Evolutionary conservation across 2,329 filamentous ascomycete species (phyloP).

Genomic region (Fusarium globosum): DNA sequence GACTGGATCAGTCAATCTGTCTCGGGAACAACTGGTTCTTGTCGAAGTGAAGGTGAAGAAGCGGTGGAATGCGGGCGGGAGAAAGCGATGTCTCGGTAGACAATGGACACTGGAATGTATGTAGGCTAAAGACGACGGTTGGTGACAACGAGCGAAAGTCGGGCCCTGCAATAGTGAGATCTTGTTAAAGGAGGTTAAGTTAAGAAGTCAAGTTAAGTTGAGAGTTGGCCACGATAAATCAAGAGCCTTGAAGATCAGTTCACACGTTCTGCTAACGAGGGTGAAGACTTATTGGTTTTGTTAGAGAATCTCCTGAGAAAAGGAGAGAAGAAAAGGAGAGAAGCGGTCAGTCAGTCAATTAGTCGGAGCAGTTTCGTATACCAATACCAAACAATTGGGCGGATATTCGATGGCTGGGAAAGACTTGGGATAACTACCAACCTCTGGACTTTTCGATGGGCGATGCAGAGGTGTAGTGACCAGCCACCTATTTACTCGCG

Average conservation of each 20-base stretch:
- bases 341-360: slow-evolving; percentile 32
- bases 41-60: neutral
- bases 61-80: slow-evolving; percentile 40
- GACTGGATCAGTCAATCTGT: slow-evolving; percentile 29
- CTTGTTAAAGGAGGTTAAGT: slow-evolving; percentile 20
- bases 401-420: slow-evolving; percentile 43
- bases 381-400: slow-evolving; percentile 26
- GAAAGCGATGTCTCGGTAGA: slow-evolving; percentile 29
- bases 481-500: slow-evolving; percentile 46
- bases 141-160: slow-evolving; percentile 44
- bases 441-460: slow-evolving; percentile 42
- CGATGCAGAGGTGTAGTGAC: slow-evolving; percentile 26
- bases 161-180: slow-evolving; percentile 42
- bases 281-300: slow-evolving; percentile 39
- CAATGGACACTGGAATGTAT: slow-evolving; percentile 38
- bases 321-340: slow-evolving; percentile 33
- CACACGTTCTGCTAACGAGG: slow-evolving; percentile 40
- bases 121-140: slow-evolving; percentile 32
- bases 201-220: slow-evolving; percentile 6
- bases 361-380: slow-evolving; percentile 31
- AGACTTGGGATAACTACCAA: slow-evolving; percentile 38
- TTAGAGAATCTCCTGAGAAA: slow-evolving; percentile 29
- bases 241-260: slow-evolving; percentile 39
- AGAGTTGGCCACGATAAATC: slow-evolving; percentile 12
- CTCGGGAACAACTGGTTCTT: slow-evolving; percentile 28